phyloP scores from a whole-genome alignment of 768 basidiomycete species.

The Lactifluus piperatus region DNA sequence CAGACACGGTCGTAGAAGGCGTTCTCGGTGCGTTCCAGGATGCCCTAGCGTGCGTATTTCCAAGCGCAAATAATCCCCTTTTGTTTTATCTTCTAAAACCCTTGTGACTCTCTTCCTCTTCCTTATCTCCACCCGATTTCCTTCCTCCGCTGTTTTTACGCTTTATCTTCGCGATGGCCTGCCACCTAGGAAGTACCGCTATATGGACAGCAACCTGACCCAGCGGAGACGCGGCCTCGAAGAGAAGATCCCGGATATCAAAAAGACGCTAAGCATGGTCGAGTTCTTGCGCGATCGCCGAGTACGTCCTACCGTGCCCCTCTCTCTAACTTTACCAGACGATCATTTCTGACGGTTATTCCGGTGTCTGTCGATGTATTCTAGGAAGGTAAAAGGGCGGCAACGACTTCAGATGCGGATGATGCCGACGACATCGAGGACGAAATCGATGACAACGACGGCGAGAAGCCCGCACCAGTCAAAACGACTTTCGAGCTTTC shows the following conservation, averaged over 20 bases:
- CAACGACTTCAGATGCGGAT: constrained; percentile 23
- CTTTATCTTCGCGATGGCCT: background rate
- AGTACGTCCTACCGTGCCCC: constrained; percentile 34
- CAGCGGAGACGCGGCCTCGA: constrained; percentile 74
- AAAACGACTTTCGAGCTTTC: constrained; percentile 91
- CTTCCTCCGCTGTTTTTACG: background rate
- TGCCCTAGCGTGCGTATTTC: constrained; percentile 76
- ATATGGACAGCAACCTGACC: constrained; percentile 86
- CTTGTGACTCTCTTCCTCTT: background rate
- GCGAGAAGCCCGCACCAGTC: constrained; percentile 41
- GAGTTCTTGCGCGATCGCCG: constrained; percentile 66
- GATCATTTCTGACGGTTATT: background rate
- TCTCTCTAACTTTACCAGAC: background rate
- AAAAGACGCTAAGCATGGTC: constrained; percentile 87
- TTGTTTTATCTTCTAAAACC: background rate
- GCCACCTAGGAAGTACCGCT: constrained; percentile 81
- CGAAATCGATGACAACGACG: constrained; percentile 44
- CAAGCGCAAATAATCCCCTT: background rate
- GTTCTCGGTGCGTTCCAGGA: constrained; percentile 81
- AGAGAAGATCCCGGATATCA: constrained; percentile 95
- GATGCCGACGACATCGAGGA: constrained; percentile 30
- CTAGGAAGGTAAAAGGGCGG: constrained; percentile 54
- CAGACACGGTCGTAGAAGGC: constrained; percentile 68
- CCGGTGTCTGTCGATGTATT: constrained; percentile 1
- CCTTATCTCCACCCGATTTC: background rate